phyloP scores from a whole-genome alignment of 2,329 filamentous ascomycete species.

The Aspergillus tanneri region DNA sequence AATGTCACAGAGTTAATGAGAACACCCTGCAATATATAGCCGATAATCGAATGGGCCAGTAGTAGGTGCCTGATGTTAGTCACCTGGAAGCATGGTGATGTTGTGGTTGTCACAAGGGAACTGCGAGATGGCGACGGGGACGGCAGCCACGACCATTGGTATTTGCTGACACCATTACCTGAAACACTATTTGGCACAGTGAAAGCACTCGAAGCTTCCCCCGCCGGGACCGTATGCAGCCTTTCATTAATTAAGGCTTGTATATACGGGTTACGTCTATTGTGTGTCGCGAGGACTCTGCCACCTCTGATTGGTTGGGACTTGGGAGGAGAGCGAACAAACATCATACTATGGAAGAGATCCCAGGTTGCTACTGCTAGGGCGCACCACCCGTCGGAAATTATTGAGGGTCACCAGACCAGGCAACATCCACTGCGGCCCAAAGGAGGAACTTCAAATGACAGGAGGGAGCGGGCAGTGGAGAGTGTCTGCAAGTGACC shows the following conservation, averaged over 20 bases:
- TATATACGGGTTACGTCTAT: too few relatives aligned
- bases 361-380: neutral
- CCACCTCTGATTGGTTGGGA: too few relatives aligned
- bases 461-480: conserved; percentile 5
- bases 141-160: conserved; percentile 12
- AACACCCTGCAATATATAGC: conserved; percentile 10
- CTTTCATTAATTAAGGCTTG: too few relatives aligned
- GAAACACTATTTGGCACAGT: too few relatives aligned
- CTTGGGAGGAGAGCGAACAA: neutral
- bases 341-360: neutral
- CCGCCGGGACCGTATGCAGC: too few relatives aligned
- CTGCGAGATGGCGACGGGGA: conserved; percentile 16
- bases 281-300: too few relatives aligned
- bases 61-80: neutral
- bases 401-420: neutral
- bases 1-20: conserved; percentile 12
- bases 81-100: neutral
- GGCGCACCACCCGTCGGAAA: neutral
- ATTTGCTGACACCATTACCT: neutral
- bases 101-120: conserved; percentile 11
- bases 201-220: too few relatives aligned
- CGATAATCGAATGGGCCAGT: neutral
- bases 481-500: conserved; percentile 8
- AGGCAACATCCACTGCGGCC: conserved; percentile 8
- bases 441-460: conserved; percentile 3